phyloP scores from a whole-genome alignment of 2,329 filamentous ascomycete genomes.

The Graphiopsis chlorocephala region DNA sequence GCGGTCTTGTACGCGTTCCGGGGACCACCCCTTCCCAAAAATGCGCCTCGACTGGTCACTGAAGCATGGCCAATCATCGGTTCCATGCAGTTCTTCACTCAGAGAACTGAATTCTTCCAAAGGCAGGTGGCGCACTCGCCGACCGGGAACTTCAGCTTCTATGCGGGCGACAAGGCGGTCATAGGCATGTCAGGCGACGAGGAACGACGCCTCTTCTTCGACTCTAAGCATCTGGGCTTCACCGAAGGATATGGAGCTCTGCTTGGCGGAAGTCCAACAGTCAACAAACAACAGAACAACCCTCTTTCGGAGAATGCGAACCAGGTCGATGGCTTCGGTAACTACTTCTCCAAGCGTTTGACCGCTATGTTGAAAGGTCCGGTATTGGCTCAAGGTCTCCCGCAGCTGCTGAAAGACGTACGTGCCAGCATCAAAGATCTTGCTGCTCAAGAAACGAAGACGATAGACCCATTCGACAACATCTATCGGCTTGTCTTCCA shows the following conservation, averaged over 20 bases:
- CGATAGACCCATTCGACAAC: constrained; percentile 54
- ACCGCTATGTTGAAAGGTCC: constrained; percentile 29
- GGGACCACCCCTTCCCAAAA: constrained; percentile 25
- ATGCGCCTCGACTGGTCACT: constrained; percentile 24
- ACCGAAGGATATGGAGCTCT: constrained; percentile 40
- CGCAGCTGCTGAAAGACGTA: constrained; percentile 45
- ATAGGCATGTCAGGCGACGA: constrained; percentile 46
- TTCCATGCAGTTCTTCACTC: constrained; percentile 46
- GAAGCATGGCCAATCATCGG: constrained; percentile 44
- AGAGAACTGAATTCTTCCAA: constrained; percentile 45
- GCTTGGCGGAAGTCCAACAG: constrained; percentile 32
- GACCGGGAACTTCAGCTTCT: constrained; percentile 50
- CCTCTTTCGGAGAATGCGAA: constrained; percentile 7
- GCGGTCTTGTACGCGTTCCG: constrained; percentile 24
- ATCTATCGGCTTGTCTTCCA: constrained; percentile 54
- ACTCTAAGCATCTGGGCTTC: constrained; percentile 46
- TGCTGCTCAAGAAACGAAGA: constrained; percentile 31
- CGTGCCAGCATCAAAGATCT: constrained; percentile 40
- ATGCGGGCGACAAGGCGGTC: constrained; percentile 46
- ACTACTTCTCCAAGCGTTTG: constrained; percentile 29
- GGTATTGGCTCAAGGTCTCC: constrained; percentile 35
- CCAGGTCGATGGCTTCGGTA: constrained; percentile 20
- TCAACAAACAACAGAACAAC: constrained; percentile 23
- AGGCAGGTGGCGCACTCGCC: constrained; percentile 32
- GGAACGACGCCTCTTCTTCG: constrained; percentile 46